A percentile compares a stretch with the other conserved stretches of the same genome.
Conservation (phyloP, 257 asterid genomes). For the Solanum chmielewskii region DNA sequence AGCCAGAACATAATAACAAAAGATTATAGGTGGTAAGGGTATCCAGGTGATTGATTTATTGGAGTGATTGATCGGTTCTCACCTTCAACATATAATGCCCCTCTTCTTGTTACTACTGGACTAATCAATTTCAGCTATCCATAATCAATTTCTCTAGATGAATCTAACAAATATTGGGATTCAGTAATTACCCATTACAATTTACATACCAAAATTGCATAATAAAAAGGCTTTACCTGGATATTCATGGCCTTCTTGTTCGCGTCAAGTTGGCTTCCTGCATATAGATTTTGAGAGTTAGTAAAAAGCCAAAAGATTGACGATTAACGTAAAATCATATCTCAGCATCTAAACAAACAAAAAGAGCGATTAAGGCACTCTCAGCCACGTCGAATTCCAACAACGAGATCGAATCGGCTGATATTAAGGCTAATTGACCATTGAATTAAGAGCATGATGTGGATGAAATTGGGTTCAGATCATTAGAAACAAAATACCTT, state of each 20-base stretch:
- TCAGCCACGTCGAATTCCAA: neutral
- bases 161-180: neutral
- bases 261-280: constrained; percentile 79
- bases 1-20: neutral
- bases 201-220: neutral
- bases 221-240: constrained; percentile 31
- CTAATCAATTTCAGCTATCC: neutral
- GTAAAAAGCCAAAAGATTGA: neutral
- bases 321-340: neutral
- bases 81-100: neutral
- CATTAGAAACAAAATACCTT: neutral
- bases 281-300: neutral
- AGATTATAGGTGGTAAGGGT: neutral
- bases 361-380: neutral
- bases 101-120: neutral
- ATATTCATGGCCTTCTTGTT: constrained; percentile 80
- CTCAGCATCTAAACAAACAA: neutral
- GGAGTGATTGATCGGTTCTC: neutral
- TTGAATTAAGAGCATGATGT: neutral
- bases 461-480: neutral
- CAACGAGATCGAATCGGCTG: neutral
- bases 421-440: neutral
- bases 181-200: neutral
- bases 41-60: neutral
- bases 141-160: no score